These are phyloP conservation scores for Pleurotus tuoliensis DNA, from an alignment of 768 basidiomycete species.

Conservation along the genomic window DNA sequence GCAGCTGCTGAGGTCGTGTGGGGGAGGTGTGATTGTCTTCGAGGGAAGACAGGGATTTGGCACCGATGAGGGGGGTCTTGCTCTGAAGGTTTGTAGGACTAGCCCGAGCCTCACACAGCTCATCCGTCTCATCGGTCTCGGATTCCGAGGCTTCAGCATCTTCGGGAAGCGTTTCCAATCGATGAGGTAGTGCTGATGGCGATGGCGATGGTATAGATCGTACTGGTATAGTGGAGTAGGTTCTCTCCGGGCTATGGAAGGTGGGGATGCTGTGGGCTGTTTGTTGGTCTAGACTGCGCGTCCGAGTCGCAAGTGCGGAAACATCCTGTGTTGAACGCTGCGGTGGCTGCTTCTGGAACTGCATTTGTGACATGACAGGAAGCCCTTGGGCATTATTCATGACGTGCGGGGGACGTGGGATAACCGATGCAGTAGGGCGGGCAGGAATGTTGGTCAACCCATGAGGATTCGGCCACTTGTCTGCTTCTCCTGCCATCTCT, in stretches of 20 bases:
- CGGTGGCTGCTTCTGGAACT: background rate
- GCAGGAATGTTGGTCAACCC: constrained; percentile 4
- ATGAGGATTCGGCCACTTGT: constrained; percentile 7
- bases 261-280: background rate
- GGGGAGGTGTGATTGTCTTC: no score
- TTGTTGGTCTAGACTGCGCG: background rate
- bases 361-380: background rate
- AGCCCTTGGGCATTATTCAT: background rate
- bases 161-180: constrained; percentile 3
- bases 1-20: no score
- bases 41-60: no score
- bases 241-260: background rate
- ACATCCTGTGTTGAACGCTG: background rate
- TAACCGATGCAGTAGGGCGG: background rate
- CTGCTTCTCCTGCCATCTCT: background rate
- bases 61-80: no score
- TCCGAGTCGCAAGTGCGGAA: background rate
- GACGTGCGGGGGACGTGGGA: background rate
- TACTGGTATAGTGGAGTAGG: background rate
- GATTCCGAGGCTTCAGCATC: constrained; percentile 7
- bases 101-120: background rate
- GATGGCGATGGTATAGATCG: background rate
- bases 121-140: background rate
- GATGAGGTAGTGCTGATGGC: background rate
- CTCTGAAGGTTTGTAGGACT: no score